Base-by-base conservation (phyloP, 108 stramenopile species). In the Hondaea fermentalgiana region DNA sequence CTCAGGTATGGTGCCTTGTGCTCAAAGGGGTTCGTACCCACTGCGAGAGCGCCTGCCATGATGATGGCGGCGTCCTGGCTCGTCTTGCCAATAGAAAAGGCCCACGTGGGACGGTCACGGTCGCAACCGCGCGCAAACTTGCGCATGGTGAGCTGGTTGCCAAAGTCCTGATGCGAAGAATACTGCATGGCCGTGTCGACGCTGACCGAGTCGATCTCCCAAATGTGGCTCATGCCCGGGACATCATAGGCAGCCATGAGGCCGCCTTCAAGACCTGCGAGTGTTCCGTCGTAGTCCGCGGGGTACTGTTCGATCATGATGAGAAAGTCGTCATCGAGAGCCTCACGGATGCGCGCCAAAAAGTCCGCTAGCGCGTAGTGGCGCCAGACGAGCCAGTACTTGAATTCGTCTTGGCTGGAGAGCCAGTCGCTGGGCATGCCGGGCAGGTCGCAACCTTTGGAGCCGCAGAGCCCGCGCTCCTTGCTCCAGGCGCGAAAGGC, bases 191-290 rank as follows among this genome's bases (percentile, higher is more conserved):
- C 87, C 42, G 29, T 88, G 42, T 58, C 4, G 12, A n/a, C 29
- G 59, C 87, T 88, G 19, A 88, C 87, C 10, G 59, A 60, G 87
- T 88, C 87, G n/a, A 88, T 88, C 5, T 88, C 87, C 87, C 87
- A 88, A 17, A 60, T 60, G 42, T 58, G 28, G 87, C 59, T 43
- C 87, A 88, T 88, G 6, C 42, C 59, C 12, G 28, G 14, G 0
- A 12, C 5, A 8, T 8, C 8, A 59, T 60, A 29, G 29, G 57
- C 42, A 8, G 57, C 29, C 29, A 60, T 44, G 28, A 35, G 25
- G 29, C 35, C 87, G 29, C 59, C 87, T 5, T 88, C 87, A 10
- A 88, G 87, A 8, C 59, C 87, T 21, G 42, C 59, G 12, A 60
- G 25, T 2, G 87, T 60, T 8, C 35, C 87, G 44, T 88, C 87